phyloP scores from a whole-genome alignment of 2,329 filamentous ascomycete species.

The Aureobasidium sp. region DNA sequence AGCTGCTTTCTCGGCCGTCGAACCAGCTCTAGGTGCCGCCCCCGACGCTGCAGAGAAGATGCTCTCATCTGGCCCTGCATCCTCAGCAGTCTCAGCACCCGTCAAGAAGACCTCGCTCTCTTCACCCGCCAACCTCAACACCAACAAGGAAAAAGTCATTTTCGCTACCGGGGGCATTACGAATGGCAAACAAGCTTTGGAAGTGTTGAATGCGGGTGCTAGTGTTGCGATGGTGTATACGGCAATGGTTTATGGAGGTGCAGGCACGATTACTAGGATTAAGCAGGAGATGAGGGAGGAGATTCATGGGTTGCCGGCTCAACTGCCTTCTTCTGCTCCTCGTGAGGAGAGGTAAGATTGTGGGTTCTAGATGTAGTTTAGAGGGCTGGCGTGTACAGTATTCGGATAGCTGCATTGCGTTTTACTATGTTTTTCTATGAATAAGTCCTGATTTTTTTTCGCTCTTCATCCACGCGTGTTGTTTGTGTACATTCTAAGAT shows the following conservation, averaged over 20 bases:
- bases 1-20: background rate
- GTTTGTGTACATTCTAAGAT: too few species aligned
- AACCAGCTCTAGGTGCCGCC: background rate
- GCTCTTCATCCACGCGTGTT: too few species aligned
- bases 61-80: background rate
- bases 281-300: constrained; percentile 43
- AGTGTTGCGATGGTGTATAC: constrained; percentile 86
- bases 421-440: too few species aligned
- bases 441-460: too few species aligned
- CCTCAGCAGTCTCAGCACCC: background rate
- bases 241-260: constrained; percentile 55
- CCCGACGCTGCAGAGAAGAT: background rate
- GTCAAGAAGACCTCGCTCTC: background rate
- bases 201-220: constrained; percentile 79
- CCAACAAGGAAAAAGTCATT: constrained; percentile 59
- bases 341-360: background rate
- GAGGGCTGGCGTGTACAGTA: too few species aligned
- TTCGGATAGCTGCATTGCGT: too few species aligned
- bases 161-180: constrained; percentile 93
- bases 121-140: constrained; percentile 8
- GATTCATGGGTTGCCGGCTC: constrained; percentile 17
- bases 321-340: background rate
- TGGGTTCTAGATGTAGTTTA: background rate
- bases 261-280: constrained; percentile 50
- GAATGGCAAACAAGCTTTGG: constrained; percentile 72